These are phyloP conservation scores for Xylaria castorea DNA, from an alignment of 495 filamentous ascomycete species.

Conservation along the genomic window DNA sequence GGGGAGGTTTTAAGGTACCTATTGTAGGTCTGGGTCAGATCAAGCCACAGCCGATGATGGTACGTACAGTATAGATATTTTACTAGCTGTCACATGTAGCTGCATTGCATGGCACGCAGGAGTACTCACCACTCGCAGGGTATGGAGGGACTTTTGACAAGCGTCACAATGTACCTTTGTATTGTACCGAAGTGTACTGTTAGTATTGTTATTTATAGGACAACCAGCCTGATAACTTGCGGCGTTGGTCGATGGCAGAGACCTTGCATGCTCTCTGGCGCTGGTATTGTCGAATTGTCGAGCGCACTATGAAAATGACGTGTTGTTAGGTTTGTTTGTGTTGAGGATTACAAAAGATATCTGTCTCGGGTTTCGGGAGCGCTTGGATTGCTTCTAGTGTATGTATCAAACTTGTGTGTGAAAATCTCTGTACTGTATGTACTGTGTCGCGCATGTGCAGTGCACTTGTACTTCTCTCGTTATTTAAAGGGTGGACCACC, in stretches of 20 bases:
- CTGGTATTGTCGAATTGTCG: background rate
- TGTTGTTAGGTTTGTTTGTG: background rate
- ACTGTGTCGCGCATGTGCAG: constrained; percentile 9
- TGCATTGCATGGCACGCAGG: constrained; percentile 16
- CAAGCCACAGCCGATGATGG: constrained; percentile 20
- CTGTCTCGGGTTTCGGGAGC: constrained; percentile 16
- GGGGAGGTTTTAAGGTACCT: background rate
- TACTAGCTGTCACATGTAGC: constrained; percentile 20
- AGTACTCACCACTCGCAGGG: constrained; percentile 20
- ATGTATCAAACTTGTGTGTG: background rate
- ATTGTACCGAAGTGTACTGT: background rate
- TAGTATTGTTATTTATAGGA: constrained; percentile 20
- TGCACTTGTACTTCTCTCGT: background rate
- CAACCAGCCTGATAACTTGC: background rate
- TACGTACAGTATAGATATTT: background rate
- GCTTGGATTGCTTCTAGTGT: constrained; percentile 2
- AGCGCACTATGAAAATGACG: background rate
- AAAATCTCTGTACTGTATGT: background rate
- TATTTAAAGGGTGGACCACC: background rate
- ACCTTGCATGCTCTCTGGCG: background rate
- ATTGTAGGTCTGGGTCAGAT: constrained; percentile 19
- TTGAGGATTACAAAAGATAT: background rate
- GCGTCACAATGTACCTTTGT: background rate
- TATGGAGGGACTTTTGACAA: constrained; percentile 27
- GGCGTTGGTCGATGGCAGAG: background rate